Evolutionary conservation across 805 yeast species (phyloP).

Genomic region (Candida awuae): DNA sequence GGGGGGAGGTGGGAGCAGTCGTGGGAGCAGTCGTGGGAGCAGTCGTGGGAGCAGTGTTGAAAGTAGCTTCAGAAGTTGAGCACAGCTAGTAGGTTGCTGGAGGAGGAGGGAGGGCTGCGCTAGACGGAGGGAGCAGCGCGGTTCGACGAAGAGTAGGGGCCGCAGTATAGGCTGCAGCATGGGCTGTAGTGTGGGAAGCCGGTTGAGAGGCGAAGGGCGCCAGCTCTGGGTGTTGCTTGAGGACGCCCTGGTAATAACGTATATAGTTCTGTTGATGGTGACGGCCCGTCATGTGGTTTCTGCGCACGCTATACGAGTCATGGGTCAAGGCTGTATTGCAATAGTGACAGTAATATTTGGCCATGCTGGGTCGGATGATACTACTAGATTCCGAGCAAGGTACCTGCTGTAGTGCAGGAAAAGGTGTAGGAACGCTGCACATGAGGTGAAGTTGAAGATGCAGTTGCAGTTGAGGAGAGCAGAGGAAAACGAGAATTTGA

Average conservation of each 20-base stretch:
- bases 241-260: slow-evolving; percentile 56
- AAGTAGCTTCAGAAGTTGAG: not conserved
- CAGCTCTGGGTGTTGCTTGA: slow-evolving; percentile 12
- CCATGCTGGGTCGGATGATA: slow-evolving; percentile 33
- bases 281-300: slow-evolving; percentile 69
- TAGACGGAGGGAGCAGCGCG: too few species aligned
- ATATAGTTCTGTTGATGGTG: slow-evolving; percentile 67
- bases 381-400: too few species aligned
- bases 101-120: too few species aligned
- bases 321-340: slow-evolving; percentile 79
- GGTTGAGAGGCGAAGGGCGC: not conserved
- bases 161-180: not conserved
- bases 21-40: not conserved
- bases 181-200: not conserved
- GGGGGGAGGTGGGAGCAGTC: not conserved
- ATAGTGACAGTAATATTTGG: slow-evolving; percentile 74
- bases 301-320: slow-evolving; percentile 79
- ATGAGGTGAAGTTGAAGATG: too few species aligned
- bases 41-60: not conserved
- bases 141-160: too few species aligned
- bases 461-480: too few species aligned
- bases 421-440: not conserved
- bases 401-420: not conserved
- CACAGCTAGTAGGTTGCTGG: too few species aligned
- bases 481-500: too few species aligned